A percentile compares a stretch with the other conserved stretches of the same genome.
Evolutionary conservation across 257 asterid genomes (phyloP).

Genomic region (Solanum chaucha): DNA sequence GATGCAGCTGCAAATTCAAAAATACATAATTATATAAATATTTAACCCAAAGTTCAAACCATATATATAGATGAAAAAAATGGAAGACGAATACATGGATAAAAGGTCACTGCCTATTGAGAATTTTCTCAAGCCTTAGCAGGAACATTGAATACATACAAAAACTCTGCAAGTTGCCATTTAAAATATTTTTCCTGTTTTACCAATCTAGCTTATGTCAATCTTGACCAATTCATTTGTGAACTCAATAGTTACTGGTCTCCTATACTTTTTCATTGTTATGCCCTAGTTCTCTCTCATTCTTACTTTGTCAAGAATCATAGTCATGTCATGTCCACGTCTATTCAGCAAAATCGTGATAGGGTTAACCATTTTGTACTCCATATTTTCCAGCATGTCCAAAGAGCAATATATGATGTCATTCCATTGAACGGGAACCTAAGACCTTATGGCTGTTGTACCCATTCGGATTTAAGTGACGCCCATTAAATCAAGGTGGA

Average conservation of each 20-base stretch:
- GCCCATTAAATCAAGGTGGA: neutral
- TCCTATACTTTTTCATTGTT: neutral
- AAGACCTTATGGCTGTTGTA: neutral
- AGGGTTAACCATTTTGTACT: neutral
- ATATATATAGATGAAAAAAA: neutral
- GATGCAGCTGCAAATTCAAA: slow-evolving; percentile 51
- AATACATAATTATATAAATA: neutral
- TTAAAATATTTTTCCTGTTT: neutral
- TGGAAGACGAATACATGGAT: neutral
- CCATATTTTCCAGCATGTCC: neutral
- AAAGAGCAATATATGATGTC: neutral
- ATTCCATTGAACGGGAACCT: neutral
- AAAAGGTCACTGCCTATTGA: neutral
- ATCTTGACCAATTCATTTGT: neutral
- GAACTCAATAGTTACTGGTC: neutral
- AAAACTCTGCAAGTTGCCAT: neutral
- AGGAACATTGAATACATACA: neutral
- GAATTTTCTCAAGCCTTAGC: neutral
- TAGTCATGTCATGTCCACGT: neutral
- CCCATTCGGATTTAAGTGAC: neutral
- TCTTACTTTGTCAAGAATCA: neutral
- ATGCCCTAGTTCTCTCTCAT: neutral
- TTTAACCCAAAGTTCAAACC: neutral
- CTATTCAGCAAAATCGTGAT: neutral
- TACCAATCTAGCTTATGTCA: neutral